Evolutionary conservation across 1,139 yeast genomes (phyloP).

Genomic region (Pichia sp.): DNA sequence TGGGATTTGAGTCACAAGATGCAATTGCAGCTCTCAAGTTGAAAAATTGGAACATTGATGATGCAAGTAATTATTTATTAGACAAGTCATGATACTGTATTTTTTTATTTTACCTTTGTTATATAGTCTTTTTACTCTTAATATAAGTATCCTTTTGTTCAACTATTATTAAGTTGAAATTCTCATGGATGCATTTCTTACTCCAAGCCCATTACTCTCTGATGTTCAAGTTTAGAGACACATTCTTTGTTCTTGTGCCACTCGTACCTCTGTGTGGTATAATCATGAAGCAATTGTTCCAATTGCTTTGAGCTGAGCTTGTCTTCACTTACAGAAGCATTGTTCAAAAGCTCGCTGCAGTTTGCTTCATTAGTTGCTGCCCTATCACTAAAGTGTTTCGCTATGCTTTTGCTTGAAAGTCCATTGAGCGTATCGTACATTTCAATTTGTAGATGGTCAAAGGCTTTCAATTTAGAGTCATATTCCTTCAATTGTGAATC

Average conservation of each 20-base stretch:
- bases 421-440: slow-evolving; percentile 40
- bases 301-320: slow-evolving; percentile 19
- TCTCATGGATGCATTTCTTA: not conserved
- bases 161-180: not conserved
- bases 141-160: not conserved
- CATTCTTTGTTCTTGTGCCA: slow-evolving; percentile 9
- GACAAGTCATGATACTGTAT: slow-evolving; percentile 36
- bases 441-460: slow-evolving; percentile 29
- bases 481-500: slow-evolving; percentile 17
- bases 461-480: slow-evolving; percentile 18
- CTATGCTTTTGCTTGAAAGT: slow-evolving; percentile 33
- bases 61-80: slow-evolving; percentile 77
- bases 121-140: not conserved
- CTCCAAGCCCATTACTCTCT: slow-evolving; percentile 17
- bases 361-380: slow-evolving; percentile 33
- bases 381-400: slow-evolving; percentile 30
- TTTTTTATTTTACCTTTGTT: slow-evolving; percentile 1
- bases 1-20: slow-evolving; percentile 76
- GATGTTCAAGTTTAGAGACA: not conserved
- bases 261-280: slow-evolving; percentile 40
- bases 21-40: slow-evolving; percentile 65
- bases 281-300: slow-evolving; percentile 40
- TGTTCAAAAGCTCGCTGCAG: slow-evolving; percentile 33
- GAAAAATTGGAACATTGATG: slow-evolving; percentile 71
- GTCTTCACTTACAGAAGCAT: slow-evolving; percentile 24